Conservation (phyloP, 139 green algal species). For the Chlamydomonas sp. region DNA sequence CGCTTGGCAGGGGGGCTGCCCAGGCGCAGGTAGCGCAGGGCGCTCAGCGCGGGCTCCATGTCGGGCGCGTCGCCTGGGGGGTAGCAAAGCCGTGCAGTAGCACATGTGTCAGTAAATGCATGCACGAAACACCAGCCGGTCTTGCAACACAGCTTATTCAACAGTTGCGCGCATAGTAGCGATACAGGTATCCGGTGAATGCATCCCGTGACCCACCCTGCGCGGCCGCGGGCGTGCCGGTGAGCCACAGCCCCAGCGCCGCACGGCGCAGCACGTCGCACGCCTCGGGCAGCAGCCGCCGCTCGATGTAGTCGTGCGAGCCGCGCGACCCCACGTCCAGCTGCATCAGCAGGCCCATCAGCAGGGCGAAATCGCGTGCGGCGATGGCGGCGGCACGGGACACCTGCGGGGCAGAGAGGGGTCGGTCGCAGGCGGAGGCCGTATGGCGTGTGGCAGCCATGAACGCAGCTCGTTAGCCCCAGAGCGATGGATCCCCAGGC, state of each 20-base stretch:
- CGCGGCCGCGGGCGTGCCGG: constrained; percentile 13
- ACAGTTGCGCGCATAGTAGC: no score
- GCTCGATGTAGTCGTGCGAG: background rate
- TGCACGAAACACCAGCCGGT: background rate
- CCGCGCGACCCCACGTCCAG: background rate
- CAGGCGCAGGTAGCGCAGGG: constrained; percentile 25
- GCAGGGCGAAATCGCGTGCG: constrained; percentile 34
- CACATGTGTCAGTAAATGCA: background rate
- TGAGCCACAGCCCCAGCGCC: constrained; percentile 45
- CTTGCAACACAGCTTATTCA: no score
- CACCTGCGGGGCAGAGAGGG: constrained; percentile 10
- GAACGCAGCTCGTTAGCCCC: no score
- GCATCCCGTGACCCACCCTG: background rate
- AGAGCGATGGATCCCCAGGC: no score
- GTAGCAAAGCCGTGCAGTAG: background rate
- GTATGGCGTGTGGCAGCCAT: background rate
- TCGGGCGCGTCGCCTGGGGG: constrained; percentile 4
- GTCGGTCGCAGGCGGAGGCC: background rate
- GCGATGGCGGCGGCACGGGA: constrained; percentile 6
- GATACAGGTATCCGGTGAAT: no score
- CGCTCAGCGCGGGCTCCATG: constrained; percentile 25
- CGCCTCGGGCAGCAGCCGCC: constrained; percentile 6
- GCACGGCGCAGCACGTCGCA: constrained; percentile 23
- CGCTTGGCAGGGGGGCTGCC: background rate
- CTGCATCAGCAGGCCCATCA: constrained; percentile 24